Evolutionary conservation across 2,329 filamentous ascomycete genomes (phyloP).

Genomic region (Trichocomaceae sp.): DNA sequence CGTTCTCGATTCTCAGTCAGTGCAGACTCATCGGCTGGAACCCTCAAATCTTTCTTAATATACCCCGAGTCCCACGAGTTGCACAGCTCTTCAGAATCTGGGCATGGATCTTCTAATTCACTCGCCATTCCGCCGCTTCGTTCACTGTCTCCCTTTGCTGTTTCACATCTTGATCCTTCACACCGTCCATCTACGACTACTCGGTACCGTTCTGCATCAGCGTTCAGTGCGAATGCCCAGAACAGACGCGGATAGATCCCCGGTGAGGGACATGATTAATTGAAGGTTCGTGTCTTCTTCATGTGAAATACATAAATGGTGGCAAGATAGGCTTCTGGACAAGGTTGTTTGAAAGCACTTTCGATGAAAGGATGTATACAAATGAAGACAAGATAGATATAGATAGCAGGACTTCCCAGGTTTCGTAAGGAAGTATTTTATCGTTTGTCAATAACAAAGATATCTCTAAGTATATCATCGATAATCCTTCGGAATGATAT

Average conservation of each 20-base stretch:
- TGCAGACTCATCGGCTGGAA: not conserved
- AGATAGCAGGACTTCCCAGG: too few species aligned
- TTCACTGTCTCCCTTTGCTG: not conserved
- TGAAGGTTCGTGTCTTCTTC: not conserved
- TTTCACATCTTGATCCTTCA: not conserved
- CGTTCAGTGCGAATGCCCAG: not conserved
- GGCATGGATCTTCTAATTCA: not conserved
- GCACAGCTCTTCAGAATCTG: not conserved
- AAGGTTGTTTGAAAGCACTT: not conserved
- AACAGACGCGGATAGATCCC: not conserved
- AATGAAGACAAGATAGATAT: not conserved
- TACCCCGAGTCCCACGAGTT: not conserved
- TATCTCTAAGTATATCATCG: not conserved
- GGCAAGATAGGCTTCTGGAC: not conserved
- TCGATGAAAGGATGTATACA: not conserved
- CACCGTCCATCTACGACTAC: not conserved
- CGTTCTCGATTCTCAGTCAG: not conserved
- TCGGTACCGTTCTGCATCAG: not conserved
- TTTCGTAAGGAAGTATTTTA: too few species aligned
- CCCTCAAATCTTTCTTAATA: not conserved
- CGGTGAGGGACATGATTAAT: not conserved
- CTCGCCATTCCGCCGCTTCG: not conserved
- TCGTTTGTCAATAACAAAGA: too few species aligned
- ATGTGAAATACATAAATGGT: too few species aligned
- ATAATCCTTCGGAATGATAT: constrained; percentile 14